Percentiles rank a stretch among this genome's conserved stretches.
These are phyloP conservation scores for Plenodomus biglobosus DNA, from an alignment of 2,329 filamentous ascomycete genomes.

Conservation along the genomic window DNA sequence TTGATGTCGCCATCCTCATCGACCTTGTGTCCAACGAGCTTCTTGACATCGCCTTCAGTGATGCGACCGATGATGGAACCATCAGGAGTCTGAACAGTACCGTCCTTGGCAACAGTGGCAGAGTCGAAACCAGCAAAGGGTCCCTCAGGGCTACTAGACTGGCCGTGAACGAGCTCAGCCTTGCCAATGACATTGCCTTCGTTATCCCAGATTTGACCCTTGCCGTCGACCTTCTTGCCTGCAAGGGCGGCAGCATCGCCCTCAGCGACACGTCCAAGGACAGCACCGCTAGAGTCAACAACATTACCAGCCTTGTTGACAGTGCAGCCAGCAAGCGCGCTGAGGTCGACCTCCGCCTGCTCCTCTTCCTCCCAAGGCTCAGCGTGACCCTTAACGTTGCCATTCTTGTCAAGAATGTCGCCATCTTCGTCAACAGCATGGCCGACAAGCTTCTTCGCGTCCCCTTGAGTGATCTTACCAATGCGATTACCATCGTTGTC, in stretches of 20 bases:
- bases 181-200: conserved; percentile 62
- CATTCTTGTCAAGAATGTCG: conserved; percentile 77
- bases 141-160: conserved; percentile 55
- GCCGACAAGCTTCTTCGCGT: conserved; percentile 71
- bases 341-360: conserved; percentile 56
- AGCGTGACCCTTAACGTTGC: conserved; percentile 61
- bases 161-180: conserved; percentile 59
- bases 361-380: conserved; percentile 58
- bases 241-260: conserved; percentile 59
- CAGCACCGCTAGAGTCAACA: conserved; percentile 60
- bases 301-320: conserved; percentile 66
- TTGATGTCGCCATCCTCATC: conserved; percentile 56
- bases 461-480: conserved; percentile 69
- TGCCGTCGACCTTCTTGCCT: conserved; percentile 63
- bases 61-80: conserved; percentile 54
- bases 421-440: conserved; percentile 78
- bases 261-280: conserved; percentile 60
- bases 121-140: conserved; percentile 63
- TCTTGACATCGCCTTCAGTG: conserved; percentile 55
- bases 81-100: conserved; percentile 52
- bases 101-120: conserved; percentile 60
- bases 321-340: conserved; percentile 61
- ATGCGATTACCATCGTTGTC: conserved; percentile 78
- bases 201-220: conserved; percentile 66
- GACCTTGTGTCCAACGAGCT: conserved; percentile 53